Evolutionary conservation across 2,329 filamentous ascomycete genomes (phyloP), one percentile per base, ranked within the genome.

Genomic region (Hypoxylon sp.): DNA sequence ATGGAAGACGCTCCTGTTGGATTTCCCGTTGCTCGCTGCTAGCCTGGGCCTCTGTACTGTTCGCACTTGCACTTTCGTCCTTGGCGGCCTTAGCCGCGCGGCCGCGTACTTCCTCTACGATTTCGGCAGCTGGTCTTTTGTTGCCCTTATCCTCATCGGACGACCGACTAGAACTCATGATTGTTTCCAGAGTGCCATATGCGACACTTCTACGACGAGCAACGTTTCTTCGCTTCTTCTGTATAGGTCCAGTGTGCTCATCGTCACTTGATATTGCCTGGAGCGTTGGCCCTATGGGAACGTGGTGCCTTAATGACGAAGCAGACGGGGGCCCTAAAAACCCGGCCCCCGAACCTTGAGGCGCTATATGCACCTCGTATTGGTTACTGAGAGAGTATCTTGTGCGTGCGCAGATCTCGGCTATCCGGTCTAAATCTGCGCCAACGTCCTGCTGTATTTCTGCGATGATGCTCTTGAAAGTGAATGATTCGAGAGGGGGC

Each of bases 331-430:
- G 75, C 2, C 77, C 68, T 17, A 83, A 54, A 66, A 88, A 87
- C 0, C 81, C 79, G 1, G 84, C 77, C 2, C 88, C 87, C 1
- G 86, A 87, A 19, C 88, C 88, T 72, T 90, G 88, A 13, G 88
- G 88, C 11, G 86, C 81, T 65, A 90, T 86, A 71, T 91, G 89
- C 6, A 89, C 87, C 73, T 90, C 89, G 73, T 91, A 90, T 74
- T 91, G 88, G 75, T 90, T 89, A 77, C 88, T 90, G 56, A 91
- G 76, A 44, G 88, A 90, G 76, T 90, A 91, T 47, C 86, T 84
- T 11, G 88, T 90, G 35, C 87, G 83, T 39, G 89, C 89, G 78
- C 88, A 91, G 32, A 91, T 91, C 76, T 91, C 88, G 10, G 89
- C 89, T 73, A 91, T 91, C 44, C 87, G 85, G 68, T 91, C 88